phyloP scores from a whole-genome alignment of 148 eudicot species.

The Vaccinium darrowii region DNA sequence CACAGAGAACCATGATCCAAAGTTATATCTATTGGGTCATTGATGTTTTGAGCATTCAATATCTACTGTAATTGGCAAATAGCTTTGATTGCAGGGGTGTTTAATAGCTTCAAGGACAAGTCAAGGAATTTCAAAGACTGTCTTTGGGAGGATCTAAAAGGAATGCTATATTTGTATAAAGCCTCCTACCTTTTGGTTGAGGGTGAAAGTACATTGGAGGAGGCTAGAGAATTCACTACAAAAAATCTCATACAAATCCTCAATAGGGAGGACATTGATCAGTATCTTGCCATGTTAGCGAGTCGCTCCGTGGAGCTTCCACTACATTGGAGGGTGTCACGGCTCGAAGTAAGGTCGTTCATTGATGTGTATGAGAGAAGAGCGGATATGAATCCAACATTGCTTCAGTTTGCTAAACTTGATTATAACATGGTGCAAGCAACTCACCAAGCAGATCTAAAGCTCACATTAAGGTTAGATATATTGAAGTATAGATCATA shows the following conservation, averaged over 20 bases:
- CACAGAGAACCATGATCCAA: too few species aligned
- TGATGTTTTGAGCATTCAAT: too few species aligned
- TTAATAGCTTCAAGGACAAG: too few species aligned
- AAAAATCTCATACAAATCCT: slow-evolving; percentile 9
- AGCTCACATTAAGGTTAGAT: not conserved
- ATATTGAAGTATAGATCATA: too few species aligned
- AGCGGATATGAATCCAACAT: not conserved
- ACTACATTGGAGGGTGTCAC: not conserved
- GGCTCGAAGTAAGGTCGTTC: slow-evolving; percentile 17
- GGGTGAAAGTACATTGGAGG: too few species aligned
- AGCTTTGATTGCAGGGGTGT: too few species aligned
- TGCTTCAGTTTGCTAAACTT: slow-evolving; percentile 11
- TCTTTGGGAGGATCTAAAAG: too few species aligned
- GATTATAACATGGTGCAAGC: slow-evolving; percentile 18
- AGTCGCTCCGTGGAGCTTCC: slow-evolving; percentile 16
- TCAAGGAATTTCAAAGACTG: too few species aligned
- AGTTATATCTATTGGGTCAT: too few species aligned
- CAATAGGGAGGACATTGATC: not conserved
- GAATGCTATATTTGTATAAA: too few species aligned
- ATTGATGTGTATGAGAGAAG: not conserved
- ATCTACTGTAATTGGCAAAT: too few species aligned
- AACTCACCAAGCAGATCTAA: not conserved
- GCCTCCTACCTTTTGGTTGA: too few species aligned
- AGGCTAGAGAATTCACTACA: slow-evolving; percentile 4
- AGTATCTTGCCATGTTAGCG: not conserved